Conservation (phyloP, 345 rosid species). For the Murraya koenigii region DNA sequence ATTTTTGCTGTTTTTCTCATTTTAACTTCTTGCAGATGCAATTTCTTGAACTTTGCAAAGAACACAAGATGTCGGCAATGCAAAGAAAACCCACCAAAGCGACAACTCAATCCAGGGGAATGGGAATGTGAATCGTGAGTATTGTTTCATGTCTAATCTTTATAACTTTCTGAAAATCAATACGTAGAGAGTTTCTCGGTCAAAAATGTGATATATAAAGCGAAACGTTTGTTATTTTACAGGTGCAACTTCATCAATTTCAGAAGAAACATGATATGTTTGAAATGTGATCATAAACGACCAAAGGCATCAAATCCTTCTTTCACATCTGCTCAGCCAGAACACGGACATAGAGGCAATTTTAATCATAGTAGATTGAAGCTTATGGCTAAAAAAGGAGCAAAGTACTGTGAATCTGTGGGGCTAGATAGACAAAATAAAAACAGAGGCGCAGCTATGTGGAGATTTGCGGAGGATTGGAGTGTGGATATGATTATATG, state of each 20-base stretch:
- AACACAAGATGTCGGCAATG: constrained; percentile 78
- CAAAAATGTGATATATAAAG: not conserved
- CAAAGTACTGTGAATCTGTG: not conserved
- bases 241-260: constrained; percentile 88
- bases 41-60: constrained; percentile 76
- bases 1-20: constrained; percentile 17
- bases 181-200: not conserved
- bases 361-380: not conserved
- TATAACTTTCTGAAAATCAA: not conserved
- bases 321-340: constrained; percentile 12
- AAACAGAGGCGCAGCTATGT: constrained; percentile 22
- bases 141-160: not conserved
- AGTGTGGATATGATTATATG: constrained; percentile 1
- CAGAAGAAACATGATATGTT: constrained; percentile 70
- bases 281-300: constrained; percentile 81
- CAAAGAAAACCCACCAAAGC: constrained; percentile 68
- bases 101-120: constrained; percentile 86
- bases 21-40: constrained; percentile 55
- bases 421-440: constrained; percentile 12
- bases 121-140: constrained; percentile 98
- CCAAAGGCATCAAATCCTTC: constrained; percentile 47
- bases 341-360: constrained; percentile 8
- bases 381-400: not conserved
- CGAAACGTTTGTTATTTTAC: not conserved
- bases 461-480: constrained; percentile 59